Evolutionary conservation across 805 yeast species (phyloP).

Genomic region (Diddensiella santjacobensis): DNA sequence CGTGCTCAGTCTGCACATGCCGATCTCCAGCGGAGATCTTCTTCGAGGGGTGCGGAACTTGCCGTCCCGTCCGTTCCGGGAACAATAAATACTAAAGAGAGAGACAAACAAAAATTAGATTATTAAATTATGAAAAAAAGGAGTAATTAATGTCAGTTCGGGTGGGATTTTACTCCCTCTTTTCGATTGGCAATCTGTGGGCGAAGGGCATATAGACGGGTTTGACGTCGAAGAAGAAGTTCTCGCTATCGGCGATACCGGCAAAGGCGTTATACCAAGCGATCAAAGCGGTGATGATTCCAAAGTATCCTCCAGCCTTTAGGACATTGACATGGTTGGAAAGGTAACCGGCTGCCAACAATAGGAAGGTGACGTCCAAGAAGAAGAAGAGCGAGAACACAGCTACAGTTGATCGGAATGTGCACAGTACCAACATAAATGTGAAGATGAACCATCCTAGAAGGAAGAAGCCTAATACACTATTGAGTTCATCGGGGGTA

Average conservation of each 20-base stretch:
- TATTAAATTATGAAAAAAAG: no score
- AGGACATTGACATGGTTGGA: conserved; percentile 32
- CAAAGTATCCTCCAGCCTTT: conserved; percentile 61
- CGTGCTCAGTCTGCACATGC: no score
- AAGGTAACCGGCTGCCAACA: conserved; percentile 38
- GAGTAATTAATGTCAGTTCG: no score
- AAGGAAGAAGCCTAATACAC: conserved; percentile 57
- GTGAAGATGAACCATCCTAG: conserved; percentile 66
- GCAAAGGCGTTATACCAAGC: conserved; percentile 66
- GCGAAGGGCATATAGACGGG: conserved; percentile 46
- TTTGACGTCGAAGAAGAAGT: conserved; percentile 52
- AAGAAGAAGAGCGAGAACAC: conserved; percentile 55
- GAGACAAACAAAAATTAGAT: no score
- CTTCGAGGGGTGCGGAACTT: no score
- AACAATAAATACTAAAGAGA: no score
- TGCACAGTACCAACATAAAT: conserved; percentile 47
- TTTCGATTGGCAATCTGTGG: neutral
- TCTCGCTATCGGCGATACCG: conserved; percentile 55
- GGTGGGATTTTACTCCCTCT: neutral
- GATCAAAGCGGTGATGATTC: conserved; percentile 50
- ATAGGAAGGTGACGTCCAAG: conserved; percentile 51
- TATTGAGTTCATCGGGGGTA: conserved; percentile 36
- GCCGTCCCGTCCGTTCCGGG: no score
- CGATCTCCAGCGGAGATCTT: no score
- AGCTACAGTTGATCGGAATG: conserved; percentile 62